A percentile compares a stretch with the other conserved stretches of the same genome.
Evolutionary conservation across 768 basidiomycete species (phyloP).

Genomic region (Cystoderma amianthinum): DNA sequence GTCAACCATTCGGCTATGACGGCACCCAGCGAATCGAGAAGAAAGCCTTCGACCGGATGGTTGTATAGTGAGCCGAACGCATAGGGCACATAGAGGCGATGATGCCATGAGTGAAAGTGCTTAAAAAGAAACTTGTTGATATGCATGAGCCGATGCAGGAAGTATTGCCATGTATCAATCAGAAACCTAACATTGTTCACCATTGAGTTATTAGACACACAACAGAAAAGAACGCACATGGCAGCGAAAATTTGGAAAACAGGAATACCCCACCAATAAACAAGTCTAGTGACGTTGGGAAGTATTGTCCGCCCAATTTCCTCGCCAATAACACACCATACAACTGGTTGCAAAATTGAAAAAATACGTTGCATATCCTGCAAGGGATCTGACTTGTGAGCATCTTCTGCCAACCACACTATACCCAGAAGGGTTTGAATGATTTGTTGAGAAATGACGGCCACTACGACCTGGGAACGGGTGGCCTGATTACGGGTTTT

Average conservation of each 20-base stretch:
- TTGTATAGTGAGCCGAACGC: slow-evolving; percentile 97
- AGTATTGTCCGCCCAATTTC: slow-evolving; percentile 32
- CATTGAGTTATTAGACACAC: background rate
- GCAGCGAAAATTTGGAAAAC: slow-evolving; percentile 63
- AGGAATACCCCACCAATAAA: slow-evolving; percentile 96
- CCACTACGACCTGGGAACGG: slow-evolving; percentile 61
- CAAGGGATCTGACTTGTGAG: slow-evolving; percentile 27
- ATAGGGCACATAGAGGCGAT: slow-evolving; percentile 94
- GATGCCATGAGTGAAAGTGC: slow-evolving; percentile 90
- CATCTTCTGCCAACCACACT: slow-evolving; percentile 49
- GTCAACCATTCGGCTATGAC: slow-evolving; percentile 65
- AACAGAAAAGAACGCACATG: slow-evolving; percentile 59
- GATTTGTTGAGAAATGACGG: slow-evolving; percentile 81
- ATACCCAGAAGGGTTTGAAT: slow-evolving; percentile 77
- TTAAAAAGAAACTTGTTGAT: slow-evolving; percentile 86
- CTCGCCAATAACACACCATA: slow-evolving; percentile 33
- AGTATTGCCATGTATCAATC: slow-evolving; percentile 98
- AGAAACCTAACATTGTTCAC: slow-evolving; percentile 55
- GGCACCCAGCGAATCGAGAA: slow-evolving; percentile 82
- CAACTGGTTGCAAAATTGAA: slow-evolving; percentile 28
- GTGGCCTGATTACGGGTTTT: slow-evolving; percentile 69
- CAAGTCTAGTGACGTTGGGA: slow-evolving; percentile 38
- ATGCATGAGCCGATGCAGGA: slow-evolving; percentile 90
- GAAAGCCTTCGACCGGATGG: slow-evolving; percentile 90
- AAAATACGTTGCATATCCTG: slow-evolving; percentile 34